Evolutionary conservation across 2,329 filamentous ascomycete species (phyloP).

Genomic region (Teratosphaeria gauchensis): DNA sequence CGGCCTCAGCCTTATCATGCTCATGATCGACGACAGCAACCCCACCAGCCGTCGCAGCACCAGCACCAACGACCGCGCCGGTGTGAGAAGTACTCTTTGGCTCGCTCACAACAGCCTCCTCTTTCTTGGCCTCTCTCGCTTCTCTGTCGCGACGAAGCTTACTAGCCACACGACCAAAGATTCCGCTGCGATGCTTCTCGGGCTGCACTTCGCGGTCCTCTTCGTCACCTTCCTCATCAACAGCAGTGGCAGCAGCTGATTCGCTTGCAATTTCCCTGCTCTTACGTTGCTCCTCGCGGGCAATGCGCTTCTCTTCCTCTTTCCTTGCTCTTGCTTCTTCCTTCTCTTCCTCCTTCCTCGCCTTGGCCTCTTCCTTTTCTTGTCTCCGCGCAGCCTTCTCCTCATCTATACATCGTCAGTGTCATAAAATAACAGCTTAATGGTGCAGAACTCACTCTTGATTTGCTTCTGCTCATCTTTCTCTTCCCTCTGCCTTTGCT

Average conservation of each 20-base stretch:
- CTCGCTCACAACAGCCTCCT: not conserved
- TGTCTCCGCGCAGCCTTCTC: constrained; percentile 42
- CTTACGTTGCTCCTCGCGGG: constrained; percentile 44
- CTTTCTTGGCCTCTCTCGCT: constrained; percentile 4
- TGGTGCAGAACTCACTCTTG: constrained; percentile 44
- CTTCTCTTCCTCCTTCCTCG: constrained; percentile 41
- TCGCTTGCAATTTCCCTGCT: constrained; percentile 17
- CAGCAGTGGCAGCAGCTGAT: constrained; percentile 5
- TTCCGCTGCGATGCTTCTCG: constrained; percentile 1
- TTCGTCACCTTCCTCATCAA: constrained; percentile 3
- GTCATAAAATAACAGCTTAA: too few relatives aligned
- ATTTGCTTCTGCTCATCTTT: constrained; percentile 39
- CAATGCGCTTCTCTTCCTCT: constrained; percentile 42
- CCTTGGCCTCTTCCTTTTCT: constrained; percentile 35
- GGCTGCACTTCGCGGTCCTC: constrained; percentile 5
- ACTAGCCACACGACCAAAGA: constrained; percentile 2
- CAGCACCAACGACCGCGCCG: constrained; percentile 5
- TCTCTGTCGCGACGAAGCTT: constrained; percentile 5
- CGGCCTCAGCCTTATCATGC: not conserved
- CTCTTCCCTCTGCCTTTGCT: constrained; percentile 34
- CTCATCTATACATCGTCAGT: constrained; percentile 34
- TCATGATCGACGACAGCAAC: constrained; percentile 5
- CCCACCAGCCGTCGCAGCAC: constrained; percentile 5
- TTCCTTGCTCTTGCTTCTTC: constrained; percentile 42
- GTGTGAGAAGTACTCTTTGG: not conserved